A percentile compares a stretch with the other conserved stretches of the same genome.
These are phyloP conservation scores for Phaseolus lunatus DNA, from an alignment of 306 rosid genomes.

Conservation along the genomic window DNA sequence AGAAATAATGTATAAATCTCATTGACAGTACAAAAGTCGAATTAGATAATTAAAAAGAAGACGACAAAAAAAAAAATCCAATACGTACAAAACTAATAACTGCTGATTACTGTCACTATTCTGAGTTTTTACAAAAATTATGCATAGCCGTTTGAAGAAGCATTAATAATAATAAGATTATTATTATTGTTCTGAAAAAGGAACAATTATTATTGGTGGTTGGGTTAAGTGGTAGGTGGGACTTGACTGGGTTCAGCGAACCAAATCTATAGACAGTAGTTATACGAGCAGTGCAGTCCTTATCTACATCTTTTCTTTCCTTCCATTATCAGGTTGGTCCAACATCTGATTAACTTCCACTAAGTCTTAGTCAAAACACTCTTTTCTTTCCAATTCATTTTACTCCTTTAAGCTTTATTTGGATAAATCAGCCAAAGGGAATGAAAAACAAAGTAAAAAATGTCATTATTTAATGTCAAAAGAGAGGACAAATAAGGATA, in stretches of 20 bases:
- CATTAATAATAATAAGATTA: no score
- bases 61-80: neutral
- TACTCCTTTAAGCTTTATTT: no score
- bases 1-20: no score
- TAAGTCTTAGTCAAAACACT: neutral
- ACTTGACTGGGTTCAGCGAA: neutral
- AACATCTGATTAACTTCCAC: neutral
- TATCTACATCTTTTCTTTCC: neutral
- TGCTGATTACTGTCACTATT: no score
- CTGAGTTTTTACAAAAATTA: no score
- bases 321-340: conserved; percentile 21
- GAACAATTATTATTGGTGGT: neutral
- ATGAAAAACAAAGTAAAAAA: no score
- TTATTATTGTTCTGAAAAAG: no score
- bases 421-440: no score
- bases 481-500: no score
- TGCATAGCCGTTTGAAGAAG: neutral
- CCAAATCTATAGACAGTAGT: conserved; percentile 30
- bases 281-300: conserved; percentile 35
- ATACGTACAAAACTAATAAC: neutral
- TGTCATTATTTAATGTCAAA: no score
- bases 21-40: neutral
- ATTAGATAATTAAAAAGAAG: neutral
- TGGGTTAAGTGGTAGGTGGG: neutral
- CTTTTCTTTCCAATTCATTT: neutral